Evolutionary conservation across 441 rosid species (phyloP).

Genomic region (Jatropha podagrica): DNA sequence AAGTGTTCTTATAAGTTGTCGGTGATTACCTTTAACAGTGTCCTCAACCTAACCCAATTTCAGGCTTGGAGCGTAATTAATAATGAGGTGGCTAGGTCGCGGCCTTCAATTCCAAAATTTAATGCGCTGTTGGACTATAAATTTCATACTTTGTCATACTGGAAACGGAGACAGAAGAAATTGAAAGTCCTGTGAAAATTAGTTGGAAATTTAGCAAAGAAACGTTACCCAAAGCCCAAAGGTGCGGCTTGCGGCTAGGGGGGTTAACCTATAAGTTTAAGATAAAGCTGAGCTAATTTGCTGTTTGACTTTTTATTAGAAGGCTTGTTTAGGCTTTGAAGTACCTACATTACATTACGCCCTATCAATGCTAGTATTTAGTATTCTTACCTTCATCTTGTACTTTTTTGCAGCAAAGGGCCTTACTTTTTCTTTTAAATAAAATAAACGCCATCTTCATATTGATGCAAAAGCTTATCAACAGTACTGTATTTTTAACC

Average conservation of each 20-base stretch:
- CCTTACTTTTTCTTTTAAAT: too few relatives aligned
- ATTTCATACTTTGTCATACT: neutral
- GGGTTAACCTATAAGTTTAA: slow-evolving; percentile 10
- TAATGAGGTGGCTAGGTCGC: slow-evolving; percentile 26
- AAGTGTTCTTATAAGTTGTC: neutral
- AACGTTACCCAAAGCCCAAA: neutral
- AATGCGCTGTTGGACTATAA: slow-evolving; percentile 24
- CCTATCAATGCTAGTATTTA: neutral
- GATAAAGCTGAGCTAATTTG: slow-evolving; percentile 26
- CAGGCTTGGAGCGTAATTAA: too few relatives aligned
- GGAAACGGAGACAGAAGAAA: too few relatives aligned
- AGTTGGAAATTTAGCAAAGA: neutral
- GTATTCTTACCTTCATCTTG: neutral
- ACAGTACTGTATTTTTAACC: too few relatives aligned
- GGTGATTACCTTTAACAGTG: neutral
- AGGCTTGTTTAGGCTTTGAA: neutral
- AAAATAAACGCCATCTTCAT: too few relatives aligned
- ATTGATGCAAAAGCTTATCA: too few relatives aligned
- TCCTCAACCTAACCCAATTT: too few relatives aligned
- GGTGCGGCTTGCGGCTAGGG: slow-evolving; percentile 7
- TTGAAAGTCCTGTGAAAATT: too few relatives aligned
- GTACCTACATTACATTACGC: neutral
- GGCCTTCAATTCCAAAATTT: slow-evolving; percentile 12
- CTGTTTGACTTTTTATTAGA: slow-evolving; percentile 1
- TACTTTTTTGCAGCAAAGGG: neutral